Percentiles rank a stretch among this genome's conserved stretches.
These are phyloP conservation scores for Madurella mycetomatis DNA, from an alignment of 2,329 filamentous ascomycete species.

Conservation along the genomic window DNA sequence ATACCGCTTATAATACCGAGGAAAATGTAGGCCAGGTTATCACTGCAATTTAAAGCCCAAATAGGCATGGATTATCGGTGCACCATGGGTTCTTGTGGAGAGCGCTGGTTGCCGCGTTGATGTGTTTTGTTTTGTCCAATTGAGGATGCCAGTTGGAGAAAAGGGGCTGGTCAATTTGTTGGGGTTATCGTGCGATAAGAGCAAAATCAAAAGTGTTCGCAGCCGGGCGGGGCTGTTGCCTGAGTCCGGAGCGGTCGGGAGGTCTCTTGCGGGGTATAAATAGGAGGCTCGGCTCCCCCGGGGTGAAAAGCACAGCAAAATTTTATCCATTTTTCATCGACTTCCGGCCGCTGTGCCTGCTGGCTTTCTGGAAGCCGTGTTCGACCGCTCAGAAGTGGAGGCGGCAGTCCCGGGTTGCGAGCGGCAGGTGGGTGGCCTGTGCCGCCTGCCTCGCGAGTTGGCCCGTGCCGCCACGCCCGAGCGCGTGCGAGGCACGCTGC, in stretches of 20 bases:
- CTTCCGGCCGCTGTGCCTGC: constrained; percentile 4
- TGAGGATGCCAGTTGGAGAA: neutral
- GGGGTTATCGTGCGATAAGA: constrained; percentile 5
- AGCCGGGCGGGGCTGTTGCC: constrained; percentile 15
- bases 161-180: constrained; percentile 1
- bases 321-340: constrained; percentile 11
- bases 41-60: neutral
- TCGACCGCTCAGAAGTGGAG: constrained; percentile 17
- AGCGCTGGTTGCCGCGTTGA: neutral
- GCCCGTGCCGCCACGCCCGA: constrained; percentile 17
- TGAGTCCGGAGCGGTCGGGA: constrained; percentile 12
- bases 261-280: constrained; percentile 25
- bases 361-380: constrained; percentile 13
- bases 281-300: constrained; percentile 14
- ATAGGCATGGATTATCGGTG: neutral
- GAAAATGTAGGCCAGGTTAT: no score
- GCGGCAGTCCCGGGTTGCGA: constrained; percentile 3
- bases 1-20: no score
- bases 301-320: constrained; percentile 16
- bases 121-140: constrained; percentile 21
- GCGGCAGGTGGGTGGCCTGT: constrained; percentile 1
- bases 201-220: constrained; percentile 2
- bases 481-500: constrained; percentile 11
- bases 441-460: constrained; percentile 8
- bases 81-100: neutral